These are phyloP conservation scores for Metschnikowia vanudenii DNA, from an alignment of 805 yeast species.

Conservation along the genomic window DNA sequence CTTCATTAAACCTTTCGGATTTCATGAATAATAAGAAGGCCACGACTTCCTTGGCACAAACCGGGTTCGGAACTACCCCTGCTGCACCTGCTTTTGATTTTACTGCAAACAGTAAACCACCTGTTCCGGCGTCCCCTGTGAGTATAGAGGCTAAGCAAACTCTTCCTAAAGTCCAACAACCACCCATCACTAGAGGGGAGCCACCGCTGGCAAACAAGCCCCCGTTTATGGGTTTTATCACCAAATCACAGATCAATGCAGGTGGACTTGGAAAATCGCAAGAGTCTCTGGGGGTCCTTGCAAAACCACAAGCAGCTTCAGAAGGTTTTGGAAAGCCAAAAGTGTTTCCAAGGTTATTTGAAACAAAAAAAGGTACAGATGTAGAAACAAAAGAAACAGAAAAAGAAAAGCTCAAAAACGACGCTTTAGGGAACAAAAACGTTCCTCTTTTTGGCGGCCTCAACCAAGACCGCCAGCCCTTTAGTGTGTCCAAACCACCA, in stretches of 20 bases:
- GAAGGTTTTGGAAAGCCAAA: no score
- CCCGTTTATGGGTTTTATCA: no score
- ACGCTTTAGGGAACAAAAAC: conserved; percentile 10
- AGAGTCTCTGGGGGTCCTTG: no score
- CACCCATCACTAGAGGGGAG: no score
- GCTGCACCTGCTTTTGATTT: conserved; percentile 2
- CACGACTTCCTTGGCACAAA: background rate
- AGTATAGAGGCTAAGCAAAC: background rate
- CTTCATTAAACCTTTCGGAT: conserved; percentile 6
- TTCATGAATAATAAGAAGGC: conserved; percentile 7
- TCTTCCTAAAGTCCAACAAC: no score
- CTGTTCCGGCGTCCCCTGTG: background rate
- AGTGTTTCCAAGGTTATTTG: no score
- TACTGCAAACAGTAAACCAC: background rate
- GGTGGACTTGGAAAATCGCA: no score
- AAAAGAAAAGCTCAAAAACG: conserved; percentile 5
- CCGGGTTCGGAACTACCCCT: conserved; percentile 3
- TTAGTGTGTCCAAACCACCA: background rate
- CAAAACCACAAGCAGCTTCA: no score
- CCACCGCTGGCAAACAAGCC: no score
- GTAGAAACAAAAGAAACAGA: conserved; percentile 4
- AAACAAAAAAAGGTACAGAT: no score
- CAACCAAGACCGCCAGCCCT: background rate
- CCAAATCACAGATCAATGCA: no score
- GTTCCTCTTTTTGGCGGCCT: conserved; percentile 1